Evolutionary conservation across 2,329 filamentous ascomycete genomes (phyloP).

Genomic region (Rhexocercosporidium sp.): DNA sequence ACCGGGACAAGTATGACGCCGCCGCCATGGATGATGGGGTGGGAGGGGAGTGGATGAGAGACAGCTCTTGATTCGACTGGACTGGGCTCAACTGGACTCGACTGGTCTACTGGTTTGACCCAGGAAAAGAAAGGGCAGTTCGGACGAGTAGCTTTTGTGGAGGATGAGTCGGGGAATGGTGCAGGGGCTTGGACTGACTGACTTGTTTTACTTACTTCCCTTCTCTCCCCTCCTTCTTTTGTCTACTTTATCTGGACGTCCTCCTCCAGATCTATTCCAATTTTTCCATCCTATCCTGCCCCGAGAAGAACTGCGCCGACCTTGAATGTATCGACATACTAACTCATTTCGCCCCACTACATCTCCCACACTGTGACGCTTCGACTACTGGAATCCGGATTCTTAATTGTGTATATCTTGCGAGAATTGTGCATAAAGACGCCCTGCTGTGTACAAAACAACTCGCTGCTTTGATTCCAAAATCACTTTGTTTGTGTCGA

Average conservation of each 20-base stretch:
- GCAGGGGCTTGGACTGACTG: constrained; percentile 1
- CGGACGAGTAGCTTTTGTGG: background rate
- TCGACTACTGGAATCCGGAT: constrained; percentile 5
- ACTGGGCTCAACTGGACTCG: background rate
- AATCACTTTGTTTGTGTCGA: constrained; percentile 24
- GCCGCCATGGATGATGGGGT: constrained; percentile 2
- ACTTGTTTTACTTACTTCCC: background rate
- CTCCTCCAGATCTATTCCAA: background rate
- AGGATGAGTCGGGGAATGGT: constrained; percentile 1
- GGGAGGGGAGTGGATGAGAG: background rate
- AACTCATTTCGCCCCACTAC: constrained; percentile 27
- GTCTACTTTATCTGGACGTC: constrained; percentile 7
- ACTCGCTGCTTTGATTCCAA: background rate
- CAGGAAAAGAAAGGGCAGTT: constrained; percentile 11
- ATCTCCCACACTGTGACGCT: constrained; percentile 14
- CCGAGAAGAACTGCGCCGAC: constrained; percentile 3
- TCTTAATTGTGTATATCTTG: constrained; percentile 22
- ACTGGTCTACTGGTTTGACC: background rate
- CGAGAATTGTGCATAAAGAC: constrained; percentile 26
- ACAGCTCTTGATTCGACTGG: background rate
- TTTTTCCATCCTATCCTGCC: background rate
- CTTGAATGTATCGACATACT: constrained; percentile 13
- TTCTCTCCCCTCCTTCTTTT: background rate
- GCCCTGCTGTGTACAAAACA: constrained; percentile 20
- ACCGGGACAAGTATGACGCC: constrained; percentile 8